Base-by-base conservation (phyloP, 208 protist genomes). In the Crithidia expoeki region DNA sequence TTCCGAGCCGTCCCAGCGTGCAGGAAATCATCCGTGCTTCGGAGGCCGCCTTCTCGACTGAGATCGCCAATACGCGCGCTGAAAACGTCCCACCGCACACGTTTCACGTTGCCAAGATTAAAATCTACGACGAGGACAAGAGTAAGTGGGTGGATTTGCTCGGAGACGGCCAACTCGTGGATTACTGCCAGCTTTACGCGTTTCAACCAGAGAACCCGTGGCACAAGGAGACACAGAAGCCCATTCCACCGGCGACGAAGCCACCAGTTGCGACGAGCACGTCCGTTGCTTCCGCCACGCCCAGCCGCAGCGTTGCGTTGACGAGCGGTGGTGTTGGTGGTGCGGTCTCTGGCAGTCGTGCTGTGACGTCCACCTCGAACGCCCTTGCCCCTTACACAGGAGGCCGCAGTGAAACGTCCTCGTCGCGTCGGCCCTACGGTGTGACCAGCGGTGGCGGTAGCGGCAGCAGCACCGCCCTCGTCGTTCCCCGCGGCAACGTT, bases 181-280 rank as follows among this genome's bases (percentile, higher is more conserved):
- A 93, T 72, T 94, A 91, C 64, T 90, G 85, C 68, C 93, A 97
- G 80, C 71, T 97, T 36, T 96, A 97, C 66, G 90, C 88, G 67
- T 97, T 95, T 76, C 93, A 97, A 64, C 83, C 87, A 21, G 87
- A 92, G 56, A 97, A 94, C 74, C 79, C 80, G 34, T 97, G 90
- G 90, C 93, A 97, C 83, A 97, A 94, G 84, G 90, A 97, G 62
- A 90, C 86, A 28, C 83, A 87, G 71, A 94, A 94, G 71, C 81
- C 89, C 23, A 97, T 97, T 69, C 93, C 93, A 7, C 74, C 85
- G 2, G 88, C 93, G 16, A 73, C 80, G 34, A 91, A 92, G 72
- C 90, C 93, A 17, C 90, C 89, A 23, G 63, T 71, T 23, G 57
- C 46, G 14, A 32, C 74, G 16, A 38, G 70, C 12, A 52, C 51